These are phyloP conservation scores for Biancaea sappan DNA, from an alignment of 306 rosid genomes.

Conservation along the genomic window DNA sequence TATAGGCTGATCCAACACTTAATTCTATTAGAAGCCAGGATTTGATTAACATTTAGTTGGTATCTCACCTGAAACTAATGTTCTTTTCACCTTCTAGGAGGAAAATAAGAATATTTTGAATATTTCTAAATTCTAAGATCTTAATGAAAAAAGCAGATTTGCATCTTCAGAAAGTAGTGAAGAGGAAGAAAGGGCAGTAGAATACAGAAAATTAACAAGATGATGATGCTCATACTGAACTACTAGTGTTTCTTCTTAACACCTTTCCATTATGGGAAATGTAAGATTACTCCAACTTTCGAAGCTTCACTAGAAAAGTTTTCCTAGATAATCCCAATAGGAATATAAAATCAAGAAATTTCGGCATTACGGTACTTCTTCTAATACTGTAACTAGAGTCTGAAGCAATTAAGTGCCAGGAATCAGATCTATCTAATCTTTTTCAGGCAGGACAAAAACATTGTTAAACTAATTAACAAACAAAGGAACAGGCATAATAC, in stretches of 20 bases:
- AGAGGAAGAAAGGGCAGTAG: background rate
- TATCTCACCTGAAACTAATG: background rate
- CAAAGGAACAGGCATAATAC: background rate
- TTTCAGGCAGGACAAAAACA: background rate
- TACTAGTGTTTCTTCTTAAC: background rate
- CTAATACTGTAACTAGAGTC: background rate
- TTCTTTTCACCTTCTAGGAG: background rate
- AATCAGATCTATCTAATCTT: background rate
- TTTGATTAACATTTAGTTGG: background rate
- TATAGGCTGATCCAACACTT: background rate
- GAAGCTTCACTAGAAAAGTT: background rate
- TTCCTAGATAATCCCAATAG: background rate
- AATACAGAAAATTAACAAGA: background rate
- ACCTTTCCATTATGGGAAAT: background rate
- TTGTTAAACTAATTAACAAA: slow-evolving; percentile 9
- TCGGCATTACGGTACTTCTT: background rate
- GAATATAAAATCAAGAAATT: background rate
- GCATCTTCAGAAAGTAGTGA: background rate
- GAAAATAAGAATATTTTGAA: background rate
- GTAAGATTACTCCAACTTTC: background rate
- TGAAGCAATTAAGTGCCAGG: background rate
- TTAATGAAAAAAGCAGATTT: background rate
- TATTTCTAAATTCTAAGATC: too few species aligned
- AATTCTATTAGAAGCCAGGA: background rate
- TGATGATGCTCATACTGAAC: background rate